A percentile compares a stretch with the other conserved stretches of the same genome.
These are phyloP conservation scores for Xylaria sp. DNA, from an alignment of 2,329 filamentous ascomycete genomes.

Conservation along the genomic window DNA sequence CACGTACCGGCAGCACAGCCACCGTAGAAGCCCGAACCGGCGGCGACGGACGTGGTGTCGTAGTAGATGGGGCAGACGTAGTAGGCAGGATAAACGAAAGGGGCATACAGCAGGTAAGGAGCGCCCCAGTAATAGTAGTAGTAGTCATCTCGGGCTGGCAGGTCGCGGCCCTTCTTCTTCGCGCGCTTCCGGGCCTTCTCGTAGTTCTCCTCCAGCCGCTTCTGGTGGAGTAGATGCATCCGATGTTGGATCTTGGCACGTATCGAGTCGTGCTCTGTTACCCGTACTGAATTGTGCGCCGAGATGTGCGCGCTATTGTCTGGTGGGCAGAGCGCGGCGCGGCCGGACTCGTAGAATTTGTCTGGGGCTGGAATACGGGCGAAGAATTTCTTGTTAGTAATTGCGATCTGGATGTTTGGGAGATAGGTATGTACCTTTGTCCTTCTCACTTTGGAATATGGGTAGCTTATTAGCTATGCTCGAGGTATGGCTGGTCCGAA, in stretches of 20 bases:
- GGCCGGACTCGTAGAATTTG: conserved; percentile 61
- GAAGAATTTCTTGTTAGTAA: background rate
- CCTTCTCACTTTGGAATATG: conserved; percentile 58
- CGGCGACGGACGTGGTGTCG: conserved; percentile 49
- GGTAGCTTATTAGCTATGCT: conserved; percentile 59
- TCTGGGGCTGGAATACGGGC: conserved; percentile 51
- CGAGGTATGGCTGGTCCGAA: conserved; percentile 67
- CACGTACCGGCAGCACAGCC: conserved; percentile 63
- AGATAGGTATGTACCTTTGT: conserved; percentile 47
- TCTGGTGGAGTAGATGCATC: conserved; percentile 51
- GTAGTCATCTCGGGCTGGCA: conserved; percentile 62
- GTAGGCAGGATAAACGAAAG: conserved; percentile 56
- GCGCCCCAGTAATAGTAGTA: conserved; percentile 65
- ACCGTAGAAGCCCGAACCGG: conserved; percentile 53
- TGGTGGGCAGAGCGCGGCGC: conserved; percentile 62
- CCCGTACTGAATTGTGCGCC: conserved; percentile 73
- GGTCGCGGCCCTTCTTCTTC: conserved; percentile 59
- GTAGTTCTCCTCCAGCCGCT: conserved; percentile 66
- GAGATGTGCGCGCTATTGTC: conserved; percentile 76
- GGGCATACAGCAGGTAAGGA: conserved; percentile 60
- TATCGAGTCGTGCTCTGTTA: conserved; percentile 43
- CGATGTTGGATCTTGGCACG: conserved; percentile 51
- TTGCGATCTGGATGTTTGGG: background rate
- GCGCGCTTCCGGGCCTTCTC: conserved; percentile 63
- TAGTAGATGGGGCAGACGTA: conserved; percentile 45